Conservation (phyloP, 208 protist species). For the Trypanosoma boissoni region DNA sequence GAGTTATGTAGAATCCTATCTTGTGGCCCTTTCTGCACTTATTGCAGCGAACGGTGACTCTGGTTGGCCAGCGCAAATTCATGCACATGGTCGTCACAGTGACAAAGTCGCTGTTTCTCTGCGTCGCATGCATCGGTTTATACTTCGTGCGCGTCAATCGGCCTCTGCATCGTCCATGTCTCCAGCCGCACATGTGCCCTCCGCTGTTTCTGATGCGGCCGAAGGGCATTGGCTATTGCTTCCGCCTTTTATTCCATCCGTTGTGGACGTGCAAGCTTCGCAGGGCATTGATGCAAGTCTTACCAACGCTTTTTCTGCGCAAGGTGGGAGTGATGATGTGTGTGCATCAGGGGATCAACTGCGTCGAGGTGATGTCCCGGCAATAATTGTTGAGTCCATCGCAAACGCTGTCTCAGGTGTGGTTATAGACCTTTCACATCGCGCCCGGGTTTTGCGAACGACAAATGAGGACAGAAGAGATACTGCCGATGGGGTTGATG, state of each 20-base stretch:
- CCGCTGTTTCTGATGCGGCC: conserved; percentile 33
- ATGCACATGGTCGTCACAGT: too few species aligned
- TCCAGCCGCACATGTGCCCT: conserved; percentile 28
- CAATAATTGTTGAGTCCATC: conserved; percentile 10
- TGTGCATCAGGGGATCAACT: conserved; percentile 1
- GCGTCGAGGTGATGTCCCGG: conserved; percentile 19
- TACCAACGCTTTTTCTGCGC: too few species aligned
- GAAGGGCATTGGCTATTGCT: conserved; percentile 63
- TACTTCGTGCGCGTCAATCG: background rate
- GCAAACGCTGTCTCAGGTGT: conserved; percentile 13
- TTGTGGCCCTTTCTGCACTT: too few species aligned
- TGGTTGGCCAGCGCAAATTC: conserved; percentile 11
- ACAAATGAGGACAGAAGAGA: background rate
- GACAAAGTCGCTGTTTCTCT: too few species aligned
- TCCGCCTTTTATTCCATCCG: conserved; percentile 16
- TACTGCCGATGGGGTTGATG: conserved; percentile 8
- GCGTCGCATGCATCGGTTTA: background rate
- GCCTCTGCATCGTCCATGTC: background rate
- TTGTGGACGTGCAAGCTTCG: too few species aligned
- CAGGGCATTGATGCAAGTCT: too few species aligned
- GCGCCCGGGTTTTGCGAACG: background rate
- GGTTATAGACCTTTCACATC: conserved; percentile 14
- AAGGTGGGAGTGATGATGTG: background rate
- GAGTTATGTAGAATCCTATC: too few species aligned
- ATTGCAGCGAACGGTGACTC: conserved; percentile 22